Base-by-base conservation (phyloP, 805 yeast species). In the Geotrichum ghanense region DNA sequence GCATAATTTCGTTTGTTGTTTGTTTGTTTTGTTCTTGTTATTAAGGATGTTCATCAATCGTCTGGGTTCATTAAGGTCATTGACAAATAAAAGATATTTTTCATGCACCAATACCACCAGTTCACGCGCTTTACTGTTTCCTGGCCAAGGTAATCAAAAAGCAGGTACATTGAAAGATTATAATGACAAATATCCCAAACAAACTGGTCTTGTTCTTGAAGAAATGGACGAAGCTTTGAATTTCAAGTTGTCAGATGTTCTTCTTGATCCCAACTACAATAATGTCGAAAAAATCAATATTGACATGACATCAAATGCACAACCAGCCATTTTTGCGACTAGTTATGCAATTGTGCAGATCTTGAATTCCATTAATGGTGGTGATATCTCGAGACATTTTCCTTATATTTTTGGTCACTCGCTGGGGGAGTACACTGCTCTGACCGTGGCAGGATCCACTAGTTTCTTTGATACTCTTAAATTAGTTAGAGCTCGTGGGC, bases 301-400 rank as follows among this genome's bases (percentile, higher is more conserved):
- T 37, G 57, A 54, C 22, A 51, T 60, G 22, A 74, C 78, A 0
- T 60, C 69, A 39, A 64, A 71, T 53, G 78, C 79, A 20, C 81
- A 76, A 62, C 80, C 80, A 2, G 71, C 78, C 21, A 69, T 75
- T 9, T 58, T 75, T 24, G 63, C 72, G 2, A 59, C 75, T 3
- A 65, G 75, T 21, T 62, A 56, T 44, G 57, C 68, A 3, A 57
- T 65, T 7, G 54, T 53, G 48, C 53, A 59, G 40, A 43, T 67
- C 1, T 34, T 64, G 17, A 53, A 56, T 4, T 45, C 53, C 45
- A n/a, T 44, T 26, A 46, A 5, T 47, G 48, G 39, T 57, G 51
- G 7, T 17, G 58, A 3, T 53, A 57, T 45, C 48, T 39, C 43
- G 3, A 22, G 21, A 14, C 48, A 52, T 3, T 26, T 42, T 25